Base-by-base conservation (phyloP, 371 early-diverging fungal species). In the Paraphysoderma sedebokerense region DNA sequence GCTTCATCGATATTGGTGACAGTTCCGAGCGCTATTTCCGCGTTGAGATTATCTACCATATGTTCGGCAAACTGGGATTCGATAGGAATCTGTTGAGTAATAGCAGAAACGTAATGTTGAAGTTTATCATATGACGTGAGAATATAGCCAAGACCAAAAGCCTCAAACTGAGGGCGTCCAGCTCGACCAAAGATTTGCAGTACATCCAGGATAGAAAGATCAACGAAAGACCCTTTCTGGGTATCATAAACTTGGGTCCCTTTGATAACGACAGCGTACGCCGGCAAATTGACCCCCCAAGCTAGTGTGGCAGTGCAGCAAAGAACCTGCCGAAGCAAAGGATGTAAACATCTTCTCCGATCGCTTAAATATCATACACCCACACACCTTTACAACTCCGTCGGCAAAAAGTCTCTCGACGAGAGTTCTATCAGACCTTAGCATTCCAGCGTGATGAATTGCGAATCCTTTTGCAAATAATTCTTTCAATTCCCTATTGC, bases 181-280 rank as follows among this genome's bases (percentile, higher is more conserved):
- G 99, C 99, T 60, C 99, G 87, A 53, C 99, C 99, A 66, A 98
- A 97, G 49, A 99, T 99, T 63, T 99, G 99, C 48, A 97, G 67
- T 1, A 96, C 95, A 63, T 95, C 97, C 38, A 96, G 64, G 55
- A 93, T 85, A 0, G 92, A 87, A 19, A 97, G 66, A 54, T 93
- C 95, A 0, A 82, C 79, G 56, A 84, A 95, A 24, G 74, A 72
- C 57, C 98, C 93, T 61, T 87, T 89, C 41, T 87, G 81, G 11
- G 90, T 65, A 51, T 91, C 83, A 61, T 99, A 99, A 27, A 97
- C 82, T 48, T 87, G 84, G 6, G 99, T 99, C 3, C 98, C 99
- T 59, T 97, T 96, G 66, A 99, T 95, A 19, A 99, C 76, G 9
- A 98, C 99, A 0, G 93, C 90, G 60, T 97, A 87, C 9, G 99